These are phyloP conservation scores for Larix kaempferi DNA, from an alignment of 75 land plant genomes.

Conservation along the genomic window DNA sequence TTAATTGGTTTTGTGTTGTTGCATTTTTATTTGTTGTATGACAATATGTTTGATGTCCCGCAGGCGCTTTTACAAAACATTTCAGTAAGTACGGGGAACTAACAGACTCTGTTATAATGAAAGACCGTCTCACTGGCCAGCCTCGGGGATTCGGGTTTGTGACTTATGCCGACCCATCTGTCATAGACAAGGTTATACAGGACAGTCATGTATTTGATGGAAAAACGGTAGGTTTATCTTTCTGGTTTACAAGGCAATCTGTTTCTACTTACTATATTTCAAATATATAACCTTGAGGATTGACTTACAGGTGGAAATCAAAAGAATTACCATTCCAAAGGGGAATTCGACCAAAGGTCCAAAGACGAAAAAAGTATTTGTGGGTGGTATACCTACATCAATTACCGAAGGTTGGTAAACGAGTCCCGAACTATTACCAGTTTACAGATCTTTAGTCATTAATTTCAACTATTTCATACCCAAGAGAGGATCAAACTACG, in stretches of 20 bases:
- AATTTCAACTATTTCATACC: too few species aligned
- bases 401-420: conserved; percentile 30
- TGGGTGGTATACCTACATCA: conserved; percentile 42
- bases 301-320: conserved; percentile 44
- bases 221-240: conserved; percentile 27
- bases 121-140: conserved; percentile 31
- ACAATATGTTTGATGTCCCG: too few species aligned
- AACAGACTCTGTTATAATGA: conserved; percentile 46
- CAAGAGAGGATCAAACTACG: too few species aligned
- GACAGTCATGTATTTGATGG: conserved; percentile 47
- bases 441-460: too few species aligned
- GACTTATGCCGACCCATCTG: conserved; percentile 34
- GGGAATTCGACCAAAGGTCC: conserved; percentile 24
- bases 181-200: conserved; percentile 28
- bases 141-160: conserved; percentile 50
- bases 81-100: conserved; percentile 84
- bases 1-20: too few species aligned
- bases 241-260: not conserved
- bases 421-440: too few species aligned
- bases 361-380: conserved; percentile 48
- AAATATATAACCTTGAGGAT: not conserved
- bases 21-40: too few species aligned
- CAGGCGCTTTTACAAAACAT: conserved; percentile 69
- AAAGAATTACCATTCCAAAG: conserved; percentile 29
- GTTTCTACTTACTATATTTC: not conserved